phyloP scores from a whole-genome alignment of 768 basidiomycete species.

The Basidioascus undulatus region DNA sequence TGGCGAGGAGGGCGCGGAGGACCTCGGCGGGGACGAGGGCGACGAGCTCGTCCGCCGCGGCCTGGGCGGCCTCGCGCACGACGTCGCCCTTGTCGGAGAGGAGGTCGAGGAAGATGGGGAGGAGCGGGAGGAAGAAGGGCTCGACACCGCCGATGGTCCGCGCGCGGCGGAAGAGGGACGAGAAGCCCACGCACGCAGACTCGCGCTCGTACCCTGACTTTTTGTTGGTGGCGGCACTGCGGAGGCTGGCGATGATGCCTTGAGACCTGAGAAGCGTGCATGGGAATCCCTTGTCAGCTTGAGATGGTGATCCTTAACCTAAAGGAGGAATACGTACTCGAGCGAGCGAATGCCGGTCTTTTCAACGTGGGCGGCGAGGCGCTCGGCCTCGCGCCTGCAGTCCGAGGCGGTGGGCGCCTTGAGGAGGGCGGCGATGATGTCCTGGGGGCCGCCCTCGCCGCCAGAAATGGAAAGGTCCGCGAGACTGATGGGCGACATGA shows the following conservation, averaged over 20 bases:
- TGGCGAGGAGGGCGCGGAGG: constrained; percentile 38
- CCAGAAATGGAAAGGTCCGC: no score
- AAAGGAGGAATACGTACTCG: no score
- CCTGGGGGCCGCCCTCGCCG: no score
- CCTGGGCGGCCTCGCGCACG: constrained; percentile 53
- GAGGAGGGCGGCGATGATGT: background rate
- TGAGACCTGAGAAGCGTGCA: no score
- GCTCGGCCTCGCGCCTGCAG: background rate
- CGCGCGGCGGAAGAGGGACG: constrained; percentile 31
- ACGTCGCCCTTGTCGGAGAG: constrained; percentile 88
- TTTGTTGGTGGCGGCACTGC: constrained; percentile 49
- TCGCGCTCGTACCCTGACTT: constrained; percentile 75
- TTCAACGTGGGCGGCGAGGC: constrained; percentile 10
- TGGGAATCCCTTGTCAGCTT: no score
- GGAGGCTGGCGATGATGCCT: constrained; percentile 34
- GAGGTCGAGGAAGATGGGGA: constrained; percentile 54
- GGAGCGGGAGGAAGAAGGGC: constrained; percentile 49
- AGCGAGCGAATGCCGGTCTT: constrained; percentile 10
- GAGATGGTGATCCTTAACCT: no score
- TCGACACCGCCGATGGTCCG: constrained; percentile 38
- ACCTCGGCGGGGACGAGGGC: constrained; percentile 67
- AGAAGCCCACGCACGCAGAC: constrained; percentile 57
- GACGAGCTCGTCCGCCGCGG: constrained; percentile 59
- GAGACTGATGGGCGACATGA: no score
- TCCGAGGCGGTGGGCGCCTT: background rate